phyloP scores from a whole-genome alignment of 495 filamentous ascomycete species.

The Neurospora sp. region DNA sequence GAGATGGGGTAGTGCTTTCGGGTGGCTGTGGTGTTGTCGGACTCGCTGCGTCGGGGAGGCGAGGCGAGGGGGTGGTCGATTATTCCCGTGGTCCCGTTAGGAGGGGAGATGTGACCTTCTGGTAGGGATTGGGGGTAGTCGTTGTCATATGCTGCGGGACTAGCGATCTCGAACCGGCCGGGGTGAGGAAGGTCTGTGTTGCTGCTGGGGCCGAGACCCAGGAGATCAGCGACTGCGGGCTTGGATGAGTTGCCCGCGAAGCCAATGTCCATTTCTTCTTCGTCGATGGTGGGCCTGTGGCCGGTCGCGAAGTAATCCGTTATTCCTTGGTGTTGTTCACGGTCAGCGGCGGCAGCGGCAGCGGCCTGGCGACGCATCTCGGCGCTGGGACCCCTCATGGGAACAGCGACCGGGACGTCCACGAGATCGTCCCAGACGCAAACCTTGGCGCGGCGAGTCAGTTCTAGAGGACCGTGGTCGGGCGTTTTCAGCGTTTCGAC shows the following conservation, averaged over 20 bases:
- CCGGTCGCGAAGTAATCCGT: not conserved
- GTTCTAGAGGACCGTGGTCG: conserved; percentile 88
- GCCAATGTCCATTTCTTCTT: conserved; percentile 25
- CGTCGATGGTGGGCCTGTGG: not conserved
- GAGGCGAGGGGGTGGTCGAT: not conserved
- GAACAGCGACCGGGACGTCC: conserved; percentile 87
- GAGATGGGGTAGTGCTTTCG: not conserved
- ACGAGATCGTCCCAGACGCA: conserved; percentile 98
- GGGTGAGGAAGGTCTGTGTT: conserved; percentile 63
- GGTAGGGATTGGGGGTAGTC: not conserved
- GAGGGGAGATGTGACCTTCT: not conserved
- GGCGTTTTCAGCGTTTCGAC: conserved; percentile 88
- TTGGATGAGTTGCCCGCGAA: conserved; percentile 52
- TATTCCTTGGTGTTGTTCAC: not conserved
- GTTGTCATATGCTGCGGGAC: conserved; percentile 17
- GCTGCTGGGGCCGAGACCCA: conserved; percentile 55
- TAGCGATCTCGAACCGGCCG: conserved; percentile 76
- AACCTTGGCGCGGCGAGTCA: conserved; percentile 80
- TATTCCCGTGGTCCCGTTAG: conserved; percentile 1
- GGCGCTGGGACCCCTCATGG: conserved; percentile 71
- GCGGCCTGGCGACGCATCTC: conserved; percentile 55
- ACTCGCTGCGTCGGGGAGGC: not conserved
- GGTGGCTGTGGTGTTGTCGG: not conserved
- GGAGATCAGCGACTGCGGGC: conserved; percentile 51
- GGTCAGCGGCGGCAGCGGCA: conserved; percentile 10